A percentile compares a stretch with the other conserved stretches of the same genome.
Evolutionary conservation across 495 filamentous ascomycete genomes (phyloP).

Genomic region (Penicillium canariense): DNA sequence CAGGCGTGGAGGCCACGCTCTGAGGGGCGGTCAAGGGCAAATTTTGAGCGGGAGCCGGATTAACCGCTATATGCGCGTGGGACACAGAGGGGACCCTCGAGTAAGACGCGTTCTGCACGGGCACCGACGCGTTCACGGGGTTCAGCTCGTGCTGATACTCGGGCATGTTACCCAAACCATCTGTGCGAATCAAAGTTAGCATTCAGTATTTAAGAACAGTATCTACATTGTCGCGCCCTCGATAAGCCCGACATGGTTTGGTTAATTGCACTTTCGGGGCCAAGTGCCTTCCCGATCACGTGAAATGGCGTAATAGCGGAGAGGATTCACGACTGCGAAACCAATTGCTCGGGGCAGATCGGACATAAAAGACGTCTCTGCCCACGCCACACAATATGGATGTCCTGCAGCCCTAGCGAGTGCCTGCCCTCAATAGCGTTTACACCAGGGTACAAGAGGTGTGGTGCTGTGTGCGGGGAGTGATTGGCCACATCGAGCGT

Average conservation of each 20-base stretch:
- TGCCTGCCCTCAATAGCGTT: neutral
- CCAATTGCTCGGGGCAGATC: conserved; percentile 23
- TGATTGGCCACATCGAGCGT: conserved; percentile 4
- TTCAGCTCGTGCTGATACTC: conserved; percentile 36
- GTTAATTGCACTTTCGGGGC: neutral
- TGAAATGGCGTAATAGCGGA: conserved; percentile 43
- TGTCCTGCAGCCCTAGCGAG: conserved; percentile 20
- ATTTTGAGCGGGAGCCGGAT: conserved; percentile 24
- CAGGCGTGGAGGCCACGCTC: conserved; percentile 19
- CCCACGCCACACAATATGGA: conserved; percentile 14
- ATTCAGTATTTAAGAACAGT: neutral
- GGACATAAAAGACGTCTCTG: conserved; percentile 9
- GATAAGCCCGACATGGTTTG: conserved; percentile 10
- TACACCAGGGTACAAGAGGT: conserved; percentile 3
- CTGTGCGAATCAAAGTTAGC: conserved; percentile 21
- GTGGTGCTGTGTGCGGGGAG: neutral
- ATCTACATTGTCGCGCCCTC: conserved; percentile 11
- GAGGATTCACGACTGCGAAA: conserved; percentile 23
- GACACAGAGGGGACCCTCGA: conserved; percentile 22
- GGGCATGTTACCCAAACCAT: conserved; percentile 39
- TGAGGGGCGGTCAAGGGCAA: conserved; percentile 22
- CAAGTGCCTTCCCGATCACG: conserved; percentile 29
- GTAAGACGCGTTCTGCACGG: conserved; percentile 32
- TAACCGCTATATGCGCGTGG: conserved; percentile 14
- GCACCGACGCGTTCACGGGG: conserved; percentile 22